phyloP scores from a whole-genome alignment of 768 basidiomycete species.

The Lactarius sp. region DNA sequence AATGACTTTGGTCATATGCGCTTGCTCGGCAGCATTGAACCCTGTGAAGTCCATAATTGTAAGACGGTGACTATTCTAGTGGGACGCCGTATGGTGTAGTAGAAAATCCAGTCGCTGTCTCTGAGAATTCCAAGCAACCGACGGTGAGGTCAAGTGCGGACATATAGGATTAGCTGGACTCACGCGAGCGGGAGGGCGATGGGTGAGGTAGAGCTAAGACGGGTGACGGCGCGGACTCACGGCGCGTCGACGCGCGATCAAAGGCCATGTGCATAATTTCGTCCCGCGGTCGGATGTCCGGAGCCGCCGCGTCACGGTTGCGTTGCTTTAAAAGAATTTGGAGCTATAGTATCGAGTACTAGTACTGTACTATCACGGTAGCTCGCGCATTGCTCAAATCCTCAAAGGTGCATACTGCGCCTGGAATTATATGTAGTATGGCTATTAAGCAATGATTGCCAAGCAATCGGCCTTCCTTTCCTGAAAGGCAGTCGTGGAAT shows the following conservation, averaged over 20 bases:
- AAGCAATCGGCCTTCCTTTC: background rate
- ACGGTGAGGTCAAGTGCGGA: background rate
- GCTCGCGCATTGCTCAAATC: background rate
- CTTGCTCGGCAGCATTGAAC: constrained; percentile 87
- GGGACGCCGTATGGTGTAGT: constrained; percentile 12
- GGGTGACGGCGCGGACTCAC: background rate
- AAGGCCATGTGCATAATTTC: background rate
- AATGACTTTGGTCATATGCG: constrained; percentile 91
- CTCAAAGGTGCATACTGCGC: background rate
- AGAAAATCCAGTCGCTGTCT: background rate
- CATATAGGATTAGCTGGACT: background rate
- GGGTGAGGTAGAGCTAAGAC: background rate
- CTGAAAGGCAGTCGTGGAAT: background rate
- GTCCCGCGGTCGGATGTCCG: background rate
- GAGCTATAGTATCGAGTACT: too few relatives aligned
- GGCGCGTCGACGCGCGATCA: background rate
- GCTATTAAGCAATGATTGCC: background rate
- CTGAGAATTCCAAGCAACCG: background rate
- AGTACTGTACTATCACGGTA: too few relatives aligned
- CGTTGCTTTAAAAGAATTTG: too few relatives aligned
- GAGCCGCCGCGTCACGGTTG: too few relatives aligned
- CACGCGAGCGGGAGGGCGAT: background rate
- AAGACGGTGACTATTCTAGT: constrained; percentile 4
- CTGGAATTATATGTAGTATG: background rate
- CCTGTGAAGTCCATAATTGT: constrained; percentile 82